These are phyloP conservation scores for Ophiorrhiza pumila DNA, from an alignment of 257 asterid species.

Conservation along the genomic window DNA sequence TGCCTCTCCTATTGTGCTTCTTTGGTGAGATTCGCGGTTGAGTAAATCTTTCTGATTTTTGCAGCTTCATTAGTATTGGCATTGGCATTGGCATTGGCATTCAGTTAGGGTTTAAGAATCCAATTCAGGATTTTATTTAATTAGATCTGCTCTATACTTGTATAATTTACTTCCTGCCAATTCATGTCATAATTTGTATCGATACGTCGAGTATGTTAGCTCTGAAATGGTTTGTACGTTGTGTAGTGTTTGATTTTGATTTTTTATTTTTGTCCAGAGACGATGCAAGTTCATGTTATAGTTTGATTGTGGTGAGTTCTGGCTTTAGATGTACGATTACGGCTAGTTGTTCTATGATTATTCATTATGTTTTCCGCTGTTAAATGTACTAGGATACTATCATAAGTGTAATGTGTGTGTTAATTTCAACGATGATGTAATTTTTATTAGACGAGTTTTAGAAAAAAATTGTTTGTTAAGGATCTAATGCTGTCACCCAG, in stretches of 20 bases:
- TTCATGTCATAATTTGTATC: background rate
- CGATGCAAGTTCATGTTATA: background rate
- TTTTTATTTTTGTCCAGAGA: background rate
- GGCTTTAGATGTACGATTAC: background rate
- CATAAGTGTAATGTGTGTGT: background rate
- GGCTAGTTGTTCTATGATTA: background rate
- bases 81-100: too few relatives aligned
- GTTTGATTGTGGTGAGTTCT: background rate
- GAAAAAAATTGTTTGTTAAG: background rate
- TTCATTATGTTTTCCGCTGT: background rate
- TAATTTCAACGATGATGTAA: background rate
- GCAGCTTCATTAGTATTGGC: background rate
- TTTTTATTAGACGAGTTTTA: background rate
- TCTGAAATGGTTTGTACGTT: background rate
- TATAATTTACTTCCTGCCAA: background rate
- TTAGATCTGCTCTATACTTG: slow-evolving; percentile 9
- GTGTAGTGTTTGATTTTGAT: background rate
- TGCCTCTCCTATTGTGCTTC: background rate
- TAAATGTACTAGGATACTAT: background rate
- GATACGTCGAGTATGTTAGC: background rate
- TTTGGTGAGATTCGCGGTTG: slow-evolving; percentile 7
- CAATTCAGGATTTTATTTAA: background rate
- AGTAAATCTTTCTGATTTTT: background rate
- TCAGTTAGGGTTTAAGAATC: slow-evolving; percentile 12
- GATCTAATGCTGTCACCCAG: background rate